Evolutionary conservation across 1,284 basidiomycete genomes (phyloP).

Genomic region (Neolentinus lepideus): DNA sequence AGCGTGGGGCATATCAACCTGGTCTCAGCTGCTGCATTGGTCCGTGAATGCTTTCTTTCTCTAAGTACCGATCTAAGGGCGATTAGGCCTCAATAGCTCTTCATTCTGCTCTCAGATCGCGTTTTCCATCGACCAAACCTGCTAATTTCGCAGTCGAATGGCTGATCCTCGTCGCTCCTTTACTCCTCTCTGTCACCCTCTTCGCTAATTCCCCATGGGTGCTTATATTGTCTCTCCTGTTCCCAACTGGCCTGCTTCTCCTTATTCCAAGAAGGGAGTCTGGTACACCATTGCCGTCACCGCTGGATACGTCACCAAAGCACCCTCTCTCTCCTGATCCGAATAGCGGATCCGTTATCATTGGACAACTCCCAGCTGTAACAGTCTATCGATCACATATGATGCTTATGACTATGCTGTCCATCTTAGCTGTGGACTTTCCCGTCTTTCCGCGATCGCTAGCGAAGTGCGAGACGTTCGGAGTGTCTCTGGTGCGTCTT

Average conservation of each 20-base stretch:
- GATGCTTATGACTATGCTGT: slow-evolving; percentile 89
- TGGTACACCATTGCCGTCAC: slow-evolving; percentile 45
- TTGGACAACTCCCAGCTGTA: slow-evolving; percentile 58
- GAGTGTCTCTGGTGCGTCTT: slow-evolving; percentile 76
- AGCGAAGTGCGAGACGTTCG: slow-evolving; percentile 93
- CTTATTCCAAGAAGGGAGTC: slow-evolving; percentile 34
- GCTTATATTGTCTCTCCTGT: slow-evolving; percentile 44
- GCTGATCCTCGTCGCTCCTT: slow-evolving; percentile 61
- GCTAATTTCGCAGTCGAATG: slow-evolving; percentile 48
- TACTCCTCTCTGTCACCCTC: slow-evolving; percentile 75
- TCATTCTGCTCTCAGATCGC: slow-evolving; percentile 50
- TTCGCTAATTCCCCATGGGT: slow-evolving; percentile 52
- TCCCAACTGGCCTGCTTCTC: slow-evolving; percentile 36
- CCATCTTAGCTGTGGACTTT: slow-evolving; percentile 96
- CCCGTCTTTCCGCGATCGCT: slow-evolving; percentile 82
- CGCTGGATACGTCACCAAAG: slow-evolving; percentile 20
- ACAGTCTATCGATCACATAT: slow-evolving; percentile 92
- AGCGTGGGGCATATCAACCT: slow-evolving; percentile 71
- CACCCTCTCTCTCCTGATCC: slow-evolving; percentile 9
- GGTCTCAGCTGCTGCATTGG: slow-evolving; percentile 66
- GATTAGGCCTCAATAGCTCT: slow-evolving; percentile 65
- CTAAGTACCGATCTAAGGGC: slow-evolving; percentile 3
- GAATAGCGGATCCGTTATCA: slow-evolving; percentile 1
- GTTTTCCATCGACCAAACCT: slow-evolving; percentile 22
- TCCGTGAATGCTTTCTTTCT: slow-evolving; percentile 31